phyloP scores from a whole-genome alignment of 805 yeast genomes.

The Wickerhamiella kurtzmanii region DNA sequence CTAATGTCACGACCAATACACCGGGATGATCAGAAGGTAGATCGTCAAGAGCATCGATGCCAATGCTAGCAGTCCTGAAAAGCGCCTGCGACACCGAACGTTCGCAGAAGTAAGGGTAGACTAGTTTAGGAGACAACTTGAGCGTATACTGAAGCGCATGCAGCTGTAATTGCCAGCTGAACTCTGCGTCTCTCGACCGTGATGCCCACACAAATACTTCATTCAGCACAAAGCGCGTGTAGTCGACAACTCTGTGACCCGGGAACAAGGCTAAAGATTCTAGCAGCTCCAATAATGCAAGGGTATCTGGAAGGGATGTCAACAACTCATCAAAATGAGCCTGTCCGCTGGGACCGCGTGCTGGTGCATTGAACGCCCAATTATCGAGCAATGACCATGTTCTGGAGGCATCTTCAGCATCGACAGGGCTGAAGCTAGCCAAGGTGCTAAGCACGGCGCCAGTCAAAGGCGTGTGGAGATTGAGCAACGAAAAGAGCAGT shows the following conservation, averaged over 20 bases:
- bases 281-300: slow-evolving; percentile 50
- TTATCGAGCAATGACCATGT: slow-evolving; percentile 12
- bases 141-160: slow-evolving; percentile 23
- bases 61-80: slow-evolving; percentile 43
- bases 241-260: slow-evolving; percentile 21
- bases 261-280: slow-evolving; percentile 24
- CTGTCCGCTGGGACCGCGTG: slow-evolving; percentile 15
- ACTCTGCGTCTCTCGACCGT: slow-evolving; percentile 26
- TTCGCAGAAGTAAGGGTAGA: slow-evolving; percentile 46
- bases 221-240: slow-evolving; percentile 55
- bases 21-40: slow-evolving; percentile 24
- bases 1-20: slow-evolving; percentile 28
- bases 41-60: slow-evolving; percentile 43
- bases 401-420: slow-evolving; percentile 4
- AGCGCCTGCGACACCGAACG: slow-evolving; percentile 43
- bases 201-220: slow-evolving; percentile 46
- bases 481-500: slow-evolving; percentile 33
- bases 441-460: slow-evolving; percentile 48
- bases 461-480: slow-evolving; percentile 34
- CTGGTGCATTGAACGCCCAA: too few relatives aligned
- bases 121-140: slow-evolving; percentile 32
- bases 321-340: slow-evolving; percentile 36
- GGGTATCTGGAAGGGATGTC: slow-evolving; percentile 39
- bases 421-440: slow-evolving; percentile 18
- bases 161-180: background rate